Evolutionary conservation across 352 stramenopile genomes (phyloP), one percentile per base, ranked within the genome.

Genomic region (Phytopythium delawarense): DNA sequence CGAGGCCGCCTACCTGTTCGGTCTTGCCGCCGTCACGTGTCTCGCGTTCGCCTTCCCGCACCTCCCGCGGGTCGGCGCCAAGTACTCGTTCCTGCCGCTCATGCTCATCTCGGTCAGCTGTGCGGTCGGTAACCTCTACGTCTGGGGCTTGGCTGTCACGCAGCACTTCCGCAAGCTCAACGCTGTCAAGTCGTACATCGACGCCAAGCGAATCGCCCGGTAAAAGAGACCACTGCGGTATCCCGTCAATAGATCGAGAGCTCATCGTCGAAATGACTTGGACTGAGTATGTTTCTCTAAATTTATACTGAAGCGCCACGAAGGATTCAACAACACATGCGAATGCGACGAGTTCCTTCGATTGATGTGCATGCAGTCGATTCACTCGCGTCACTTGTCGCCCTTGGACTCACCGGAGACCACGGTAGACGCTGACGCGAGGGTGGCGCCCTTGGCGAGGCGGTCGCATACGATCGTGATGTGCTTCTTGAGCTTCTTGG

Each of bases 401-500:
- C 52, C 25, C 42, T 40, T 40, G 23, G 54, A 51, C 46, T 53
- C 46, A 8, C 46, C 34, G 4, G 46, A 16, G 18, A 57, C 62
- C 21, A 44, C 56, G 23, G 9, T 25, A 0, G n/a, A 16, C 15
- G 40, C 59, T 20, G 57, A 57, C 3, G 72, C 40, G 30, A 89
- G 69, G 21, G 67, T 75, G 13, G 83, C 84, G 20, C 90, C 90
- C 63, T 96, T 96, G 45, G 79, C 81, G 5, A 97, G 74, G 0
- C 89, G 81, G 61, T 96, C 89, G 59, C 84, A 96, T 9, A 97
- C 76, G 58, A 97, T 94, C 21, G 86, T 92, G 52, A 97, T 92
- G 70, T 96, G 86, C 55, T 97, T 97, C 68, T 94, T 92, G 51
- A 97, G 81, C 48, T 90, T 91, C 60, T 88, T 91, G 18, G 85